These are phyloP conservation scores for Nicotiana undulata DNA, from an alignment of 257 asterid species.

Conservation along the genomic window DNA sequence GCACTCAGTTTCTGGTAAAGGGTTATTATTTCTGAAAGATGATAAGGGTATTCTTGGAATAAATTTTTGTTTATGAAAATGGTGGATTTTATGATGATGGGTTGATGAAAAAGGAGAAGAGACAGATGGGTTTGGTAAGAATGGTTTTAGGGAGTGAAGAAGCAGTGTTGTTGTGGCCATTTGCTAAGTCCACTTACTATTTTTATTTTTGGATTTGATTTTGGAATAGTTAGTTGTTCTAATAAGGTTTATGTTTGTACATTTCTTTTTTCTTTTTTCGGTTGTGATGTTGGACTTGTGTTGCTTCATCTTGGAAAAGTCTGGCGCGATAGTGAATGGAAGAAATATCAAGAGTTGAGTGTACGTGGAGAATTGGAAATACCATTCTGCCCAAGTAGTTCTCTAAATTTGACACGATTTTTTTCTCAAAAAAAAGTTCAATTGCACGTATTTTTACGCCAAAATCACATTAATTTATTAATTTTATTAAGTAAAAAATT, in stretches of 20 bases:
- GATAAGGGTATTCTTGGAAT: constrained; percentile 42
- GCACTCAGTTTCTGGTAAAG: constrained; percentile 61
- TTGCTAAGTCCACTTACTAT: neutral
- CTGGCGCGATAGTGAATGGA: neutral
- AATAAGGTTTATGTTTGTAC: neutral
- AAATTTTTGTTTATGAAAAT: neutral
- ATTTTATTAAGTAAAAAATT: too few species aligned
- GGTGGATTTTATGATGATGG: constrained; percentile 12
- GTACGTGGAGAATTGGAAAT: neutral
- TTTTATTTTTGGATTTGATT: neutral
- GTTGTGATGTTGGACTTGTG: neutral
- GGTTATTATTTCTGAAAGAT: constrained; percentile 48
- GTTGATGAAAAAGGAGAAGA: constrained; percentile 21
- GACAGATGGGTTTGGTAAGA: constrained; percentile 13
- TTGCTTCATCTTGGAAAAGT: neutral
- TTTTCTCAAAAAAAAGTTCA: too few species aligned
- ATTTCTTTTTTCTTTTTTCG: neutral
- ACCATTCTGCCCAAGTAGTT: neutral
- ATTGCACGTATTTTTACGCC: too few species aligned
- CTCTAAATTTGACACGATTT: too few species aligned
- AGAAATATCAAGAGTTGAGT: neutral
- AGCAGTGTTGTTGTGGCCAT: constrained; percentile 3
- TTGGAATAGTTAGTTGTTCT: neutral
- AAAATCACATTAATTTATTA: too few species aligned
- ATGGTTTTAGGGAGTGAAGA: constrained; percentile 31